phyloP scores from a whole-genome alignment of 148 eudicot genomes.

The Selenicereus undatus region DNA sequence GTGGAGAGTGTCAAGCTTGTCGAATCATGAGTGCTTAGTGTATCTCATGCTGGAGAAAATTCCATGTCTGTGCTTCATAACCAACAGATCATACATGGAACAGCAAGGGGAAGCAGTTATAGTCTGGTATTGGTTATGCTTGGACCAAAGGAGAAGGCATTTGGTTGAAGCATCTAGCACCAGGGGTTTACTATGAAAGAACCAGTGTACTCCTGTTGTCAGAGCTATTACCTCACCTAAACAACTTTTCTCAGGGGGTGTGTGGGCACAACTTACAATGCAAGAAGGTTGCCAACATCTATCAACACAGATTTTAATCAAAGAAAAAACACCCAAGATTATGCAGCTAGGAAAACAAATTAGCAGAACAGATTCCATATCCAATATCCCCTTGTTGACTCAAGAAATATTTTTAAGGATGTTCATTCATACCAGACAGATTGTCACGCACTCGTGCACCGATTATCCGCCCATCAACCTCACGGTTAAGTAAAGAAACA shows the following conservation, averaged over 20 bases:
- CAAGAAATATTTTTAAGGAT: not conserved
- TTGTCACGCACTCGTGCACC: slow-evolving; percentile 81
- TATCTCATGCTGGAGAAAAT: too few species aligned
- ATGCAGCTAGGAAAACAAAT: not conserved
- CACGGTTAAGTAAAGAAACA: slow-evolving; percentile 72
- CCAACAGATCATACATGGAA: not conserved
- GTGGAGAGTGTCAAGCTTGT: too few species aligned
- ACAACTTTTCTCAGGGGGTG: not conserved
- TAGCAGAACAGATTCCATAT: not conserved
- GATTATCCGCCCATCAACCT: slow-evolving; percentile 52
- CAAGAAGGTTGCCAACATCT: not conserved
- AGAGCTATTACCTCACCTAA: not conserved
- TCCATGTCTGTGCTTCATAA: not conserved
- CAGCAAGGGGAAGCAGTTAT: not conserved
- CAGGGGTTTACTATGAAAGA: not conserved
- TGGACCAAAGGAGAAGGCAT: slow-evolving; percentile 1
- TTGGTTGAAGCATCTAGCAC: not conserved
- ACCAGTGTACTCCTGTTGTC: not conserved
- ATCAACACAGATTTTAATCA: not conserved
- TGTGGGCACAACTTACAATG: not conserved
- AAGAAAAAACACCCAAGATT: not conserved
- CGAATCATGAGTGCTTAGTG: too few species aligned
- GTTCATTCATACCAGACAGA: slow-evolving; percentile 53
- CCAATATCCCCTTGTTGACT: not conserved
- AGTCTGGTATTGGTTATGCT: not conserved